A percentile compares a stretch with the other conserved stretches of the same genome.
Conservation (phyloP, 805 yeast species). For the Teunomyces barrocoloradensis region DNA sequence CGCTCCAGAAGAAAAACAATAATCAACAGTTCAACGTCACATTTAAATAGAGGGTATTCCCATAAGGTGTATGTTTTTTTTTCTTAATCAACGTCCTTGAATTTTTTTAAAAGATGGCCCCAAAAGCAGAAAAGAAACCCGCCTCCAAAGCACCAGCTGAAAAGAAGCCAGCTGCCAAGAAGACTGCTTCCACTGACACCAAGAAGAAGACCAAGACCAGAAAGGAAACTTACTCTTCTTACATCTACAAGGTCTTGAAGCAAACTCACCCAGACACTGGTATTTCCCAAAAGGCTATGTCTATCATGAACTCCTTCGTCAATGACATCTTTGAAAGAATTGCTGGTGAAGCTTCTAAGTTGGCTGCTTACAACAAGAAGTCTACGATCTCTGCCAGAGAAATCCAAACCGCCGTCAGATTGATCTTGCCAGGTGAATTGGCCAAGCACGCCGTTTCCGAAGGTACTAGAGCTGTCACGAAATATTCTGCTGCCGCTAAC, state of each 20-base stretch:
- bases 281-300: conserved; percentile 39
- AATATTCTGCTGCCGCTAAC: conserved; percentile 38
- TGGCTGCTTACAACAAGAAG: conserved; percentile 41
- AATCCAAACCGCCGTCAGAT: conserved; percentile 38
- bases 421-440: conserved; percentile 40
- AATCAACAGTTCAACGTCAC: background rate
- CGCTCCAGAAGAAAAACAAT: background rate
- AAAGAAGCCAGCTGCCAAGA: conserved; percentile 40
- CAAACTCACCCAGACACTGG: conserved; percentile 41
- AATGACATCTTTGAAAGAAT: conserved; percentile 38
- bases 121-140: conserved; percentile 39
- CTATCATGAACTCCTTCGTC: conserved; percentile 39
- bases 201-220: conserved; percentile 38
- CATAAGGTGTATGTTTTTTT: background rate
- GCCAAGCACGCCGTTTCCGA: conserved; percentile 41
- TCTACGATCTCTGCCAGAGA: conserved; percentile 40
- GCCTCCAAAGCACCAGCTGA: conserved; percentile 41
- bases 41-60: conserved; percentile 1
- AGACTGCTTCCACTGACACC: conserved; percentile 28
- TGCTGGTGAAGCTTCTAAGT: conserved; percentile 37
- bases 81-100: background rate
- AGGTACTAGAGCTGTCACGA: conserved; percentile 40
- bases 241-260: conserved; percentile 39
- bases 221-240: conserved; percentile 38
- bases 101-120: conserved; percentile 25